These are phyloP conservation scores for Cladorrhinum sp. DNA, from an alignment of 2,329 filamentous ascomycete species.

Conservation along the genomic window DNA sequence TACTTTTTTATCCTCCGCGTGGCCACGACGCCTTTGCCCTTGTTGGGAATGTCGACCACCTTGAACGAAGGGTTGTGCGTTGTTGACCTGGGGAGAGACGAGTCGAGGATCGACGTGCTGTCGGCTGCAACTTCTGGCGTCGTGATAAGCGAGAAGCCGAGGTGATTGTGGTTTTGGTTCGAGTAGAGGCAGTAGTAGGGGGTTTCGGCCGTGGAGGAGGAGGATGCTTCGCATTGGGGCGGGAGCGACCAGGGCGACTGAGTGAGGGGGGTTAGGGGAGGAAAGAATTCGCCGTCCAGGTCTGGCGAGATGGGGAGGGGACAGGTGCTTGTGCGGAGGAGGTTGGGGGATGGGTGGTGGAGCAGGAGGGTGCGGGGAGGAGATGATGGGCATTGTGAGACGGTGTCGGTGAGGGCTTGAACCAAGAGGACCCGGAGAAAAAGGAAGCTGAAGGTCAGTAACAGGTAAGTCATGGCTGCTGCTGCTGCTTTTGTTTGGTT, in stretches of 20 bases:
- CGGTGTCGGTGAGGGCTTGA: background rate
- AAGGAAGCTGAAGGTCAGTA: background rate
- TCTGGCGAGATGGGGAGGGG: background rate
- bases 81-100: conserved; percentile 8
- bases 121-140: conserved; percentile 34
- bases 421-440: background rate
- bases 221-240: conserved; percentile 24
- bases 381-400: background rate
- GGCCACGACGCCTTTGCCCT: conserved; percentile 34
- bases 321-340: background rate
- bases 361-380: background rate
- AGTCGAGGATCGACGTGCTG: conserved; percentile 30
- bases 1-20: conserved; percentile 29
- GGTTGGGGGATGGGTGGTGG: background rate
- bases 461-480: background rate
- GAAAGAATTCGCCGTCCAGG: background rate
- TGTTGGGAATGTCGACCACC: conserved; percentile 33
- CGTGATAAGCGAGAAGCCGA: conserved; percentile 37
- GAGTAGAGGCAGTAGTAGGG: conserved; percentile 32
- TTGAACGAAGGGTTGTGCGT: conserved; percentile 23
- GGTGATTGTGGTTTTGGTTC: conserved; percentile 26
- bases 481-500: background rate
- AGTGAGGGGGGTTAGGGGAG: background rate
- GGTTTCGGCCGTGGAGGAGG: background rate
- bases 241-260: conserved; percentile 30